These are phyloP conservation scores for Lithospermum erythrorhizon DNA, from an alignment of 257 asterid genomes.

Conservation along the genomic window DNA sequence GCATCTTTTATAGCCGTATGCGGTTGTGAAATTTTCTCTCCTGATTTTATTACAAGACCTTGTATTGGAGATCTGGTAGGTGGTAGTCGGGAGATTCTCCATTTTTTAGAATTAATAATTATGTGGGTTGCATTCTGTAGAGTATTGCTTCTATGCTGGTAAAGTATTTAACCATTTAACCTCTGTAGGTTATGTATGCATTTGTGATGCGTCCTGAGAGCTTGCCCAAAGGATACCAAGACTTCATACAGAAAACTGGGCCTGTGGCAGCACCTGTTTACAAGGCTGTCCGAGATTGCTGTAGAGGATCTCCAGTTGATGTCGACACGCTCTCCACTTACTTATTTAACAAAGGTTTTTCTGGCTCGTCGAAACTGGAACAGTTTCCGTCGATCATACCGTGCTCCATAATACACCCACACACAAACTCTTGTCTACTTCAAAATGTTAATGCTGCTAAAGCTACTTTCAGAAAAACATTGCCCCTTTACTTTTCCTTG, in stretches of 20 bases:
- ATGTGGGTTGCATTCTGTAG: neutral
- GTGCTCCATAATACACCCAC: conserved; percentile 85
- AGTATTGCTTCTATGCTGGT: conserved; percentile 4
- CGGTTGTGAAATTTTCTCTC: neutral
- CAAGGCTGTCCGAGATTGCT: conserved; percentile 93
- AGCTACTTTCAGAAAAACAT: conserved; percentile 90
- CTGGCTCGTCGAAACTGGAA: conserved; percentile 47
- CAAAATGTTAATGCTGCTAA: conserved; percentile 74
- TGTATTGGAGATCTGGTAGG: neutral
- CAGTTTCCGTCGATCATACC: conserved; percentile 74
- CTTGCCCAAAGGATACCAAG: conserved; percentile 92
- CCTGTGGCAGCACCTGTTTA: conserved; percentile 94
- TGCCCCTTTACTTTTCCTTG: conserved; percentile 94
- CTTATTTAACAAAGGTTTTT: conserved; percentile 38
- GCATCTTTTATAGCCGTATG: neutral
- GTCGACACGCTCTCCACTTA: conserved; percentile 53
- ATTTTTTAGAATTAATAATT: neutral
- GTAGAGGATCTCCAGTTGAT: conserved; percentile 88
- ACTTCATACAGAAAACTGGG: conserved; percentile 97
- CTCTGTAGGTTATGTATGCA: conserved; percentile 84
- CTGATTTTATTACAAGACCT: neutral
- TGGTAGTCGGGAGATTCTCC: neutral
- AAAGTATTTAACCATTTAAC: neutral
- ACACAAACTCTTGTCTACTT: conserved; percentile 58
- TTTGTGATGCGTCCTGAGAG: conserved; percentile 99